phyloP scores from a whole-genome alignment of 441 rosid genomes.

The Gossypium davidsonii region DNA sequence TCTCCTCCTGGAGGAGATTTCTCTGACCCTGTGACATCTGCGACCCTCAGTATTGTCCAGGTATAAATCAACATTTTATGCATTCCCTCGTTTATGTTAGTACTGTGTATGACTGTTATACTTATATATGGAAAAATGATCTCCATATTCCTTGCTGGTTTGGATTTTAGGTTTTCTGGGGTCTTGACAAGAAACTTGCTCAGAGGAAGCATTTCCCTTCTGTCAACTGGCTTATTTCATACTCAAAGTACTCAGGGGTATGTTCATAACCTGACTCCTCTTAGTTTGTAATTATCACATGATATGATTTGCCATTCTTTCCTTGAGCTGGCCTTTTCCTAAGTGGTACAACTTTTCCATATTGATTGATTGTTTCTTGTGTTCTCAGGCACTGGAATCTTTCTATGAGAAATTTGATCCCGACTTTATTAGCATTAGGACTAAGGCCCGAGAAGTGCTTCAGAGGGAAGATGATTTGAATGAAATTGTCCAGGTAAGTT shows the following conservation, averaged over 20 bases:
- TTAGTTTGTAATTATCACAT: neutral
- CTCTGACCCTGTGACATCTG: slow-evolving; percentile 98
- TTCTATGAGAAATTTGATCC: slow-evolving; percentile 97
- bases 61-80: slow-evolving; percentile 28
- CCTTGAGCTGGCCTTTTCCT: neutral
- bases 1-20: slow-evolving; percentile 99
- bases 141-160: neutral
- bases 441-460: slow-evolving; percentile 94
- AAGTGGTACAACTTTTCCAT: neutral
- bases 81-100: slow-evolving; percentile 5
- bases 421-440: slow-evolving; percentile 94
- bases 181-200: slow-evolving; percentile 98
- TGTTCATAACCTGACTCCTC: slow-evolving; percentile 20
- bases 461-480: slow-evolving; percentile 99
- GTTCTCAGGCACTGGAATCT: slow-evolving; percentile 81
- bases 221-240: slow-evolving; percentile 97
- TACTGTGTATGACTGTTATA: neutral
- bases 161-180: slow-evolving; percentile 84
- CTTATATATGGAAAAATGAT: neutral
- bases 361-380: slow-evolving; percentile 14
- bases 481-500: slow-evolving; percentile 92
- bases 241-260: slow-evolving; percentile 93
- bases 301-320: neutral
- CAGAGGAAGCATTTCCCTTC: slow-evolving; percentile 99
- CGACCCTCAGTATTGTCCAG: slow-evolving; percentile 99